Conservation (phyloP, 352 stramenopile species). For the Phytophthora sp. region DNA sequence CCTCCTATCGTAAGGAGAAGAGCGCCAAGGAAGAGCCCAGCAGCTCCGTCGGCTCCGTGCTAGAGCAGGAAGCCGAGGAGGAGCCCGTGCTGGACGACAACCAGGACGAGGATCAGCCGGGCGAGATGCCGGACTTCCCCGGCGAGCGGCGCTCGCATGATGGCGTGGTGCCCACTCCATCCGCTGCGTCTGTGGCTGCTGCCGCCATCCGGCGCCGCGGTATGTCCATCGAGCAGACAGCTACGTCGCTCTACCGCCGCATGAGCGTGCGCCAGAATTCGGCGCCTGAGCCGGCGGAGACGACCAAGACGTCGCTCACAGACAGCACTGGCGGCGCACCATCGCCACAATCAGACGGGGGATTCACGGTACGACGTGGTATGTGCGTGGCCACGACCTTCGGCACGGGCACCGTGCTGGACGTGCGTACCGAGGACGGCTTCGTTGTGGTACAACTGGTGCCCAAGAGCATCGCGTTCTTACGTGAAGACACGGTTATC, state of each 20-base stretch:
- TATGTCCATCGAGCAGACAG: constrained; percentile 63
- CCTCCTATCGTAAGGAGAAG: constrained; percentile 56
- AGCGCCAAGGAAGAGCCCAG: constrained; percentile 29
- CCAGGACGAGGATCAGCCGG: constrained; percentile 49
- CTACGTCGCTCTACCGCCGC: constrained; percentile 54
- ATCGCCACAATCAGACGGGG: constrained; percentile 45
- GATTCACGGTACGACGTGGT: constrained; percentile 54
- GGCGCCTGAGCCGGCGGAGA: constrained; percentile 31
- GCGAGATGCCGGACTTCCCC: constrained; percentile 53
- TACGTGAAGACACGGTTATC: constrained; percentile 71
- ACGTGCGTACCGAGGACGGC: constrained; percentile 70
- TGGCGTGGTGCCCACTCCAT: constrained; percentile 34
- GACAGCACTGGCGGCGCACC: constrained; percentile 21
- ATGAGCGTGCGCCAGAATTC: constrained; percentile 63
- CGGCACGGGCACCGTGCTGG: constrained; percentile 75
- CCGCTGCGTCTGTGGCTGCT: constrained; percentile 35
- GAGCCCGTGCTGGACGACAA: constrained; percentile 38
- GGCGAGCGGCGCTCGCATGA: constrained; percentile 56
- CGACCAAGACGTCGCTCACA: constrained; percentile 37
- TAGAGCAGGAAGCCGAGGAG: constrained; percentile 34
- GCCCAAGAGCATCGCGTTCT: constrained; percentile 72
- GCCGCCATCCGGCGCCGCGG: constrained; percentile 46
- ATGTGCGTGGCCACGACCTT: constrained; percentile 80
- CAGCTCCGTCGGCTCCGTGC: background rate
- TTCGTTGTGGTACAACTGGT: constrained; percentile 83